These are phyloP conservation scores for Phaffia tasmanica DNA, from an alignment of 768 basidiomycete species.

Conservation along the genomic window DNA sequence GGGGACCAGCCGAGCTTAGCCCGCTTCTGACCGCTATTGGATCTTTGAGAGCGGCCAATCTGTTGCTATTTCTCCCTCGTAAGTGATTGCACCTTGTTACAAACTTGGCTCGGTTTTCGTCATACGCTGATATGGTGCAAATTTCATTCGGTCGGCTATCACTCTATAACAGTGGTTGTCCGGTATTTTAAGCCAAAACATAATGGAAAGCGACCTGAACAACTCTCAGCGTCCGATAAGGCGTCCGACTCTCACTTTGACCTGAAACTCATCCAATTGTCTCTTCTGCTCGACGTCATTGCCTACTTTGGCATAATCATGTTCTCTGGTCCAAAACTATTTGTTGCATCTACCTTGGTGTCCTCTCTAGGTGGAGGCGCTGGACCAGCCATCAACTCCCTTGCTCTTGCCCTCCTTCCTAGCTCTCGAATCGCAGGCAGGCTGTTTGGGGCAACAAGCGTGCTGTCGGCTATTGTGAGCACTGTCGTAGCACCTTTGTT, in stretches of 20 bases:
- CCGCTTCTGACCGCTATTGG: conserved; percentile 43
- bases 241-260: conserved; percentile 48
- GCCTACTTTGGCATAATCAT: conserved; percentile 47
- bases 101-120: background rate
- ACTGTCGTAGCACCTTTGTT: conserved; percentile 40
- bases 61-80: conserved; percentile 55
- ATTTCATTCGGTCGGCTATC: background rate
- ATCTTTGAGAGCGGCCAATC: conserved; percentile 46
- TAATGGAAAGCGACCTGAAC: conserved; percentile 3
- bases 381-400: conserved; percentile 55
- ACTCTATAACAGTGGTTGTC: conserved; percentile 44
- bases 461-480: conserved; percentile 50
- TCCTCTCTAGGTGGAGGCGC: conserved; percentile 55
- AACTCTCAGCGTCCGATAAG: conserved; percentile 6
- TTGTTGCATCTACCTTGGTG: conserved; percentile 46
- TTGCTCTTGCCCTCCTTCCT: conserved; percentile 58
- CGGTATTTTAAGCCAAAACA: conserved; percentile 45
- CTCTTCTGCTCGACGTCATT: conserved; percentile 49
- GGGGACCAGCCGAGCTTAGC: conserved; percentile 39
- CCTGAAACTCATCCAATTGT: conserved; percentile 54
- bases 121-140: background rate
- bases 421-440: conserved; percentile 51
- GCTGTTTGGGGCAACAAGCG: conserved; percentile 69
- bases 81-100: conserved; percentile 28
- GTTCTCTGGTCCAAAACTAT: conserved; percentile 45